phyloP scores from a whole-genome alignment of 1,284 basidiomycete genomes.

The Microbotryum lychnidis-dioicae region DNA sequence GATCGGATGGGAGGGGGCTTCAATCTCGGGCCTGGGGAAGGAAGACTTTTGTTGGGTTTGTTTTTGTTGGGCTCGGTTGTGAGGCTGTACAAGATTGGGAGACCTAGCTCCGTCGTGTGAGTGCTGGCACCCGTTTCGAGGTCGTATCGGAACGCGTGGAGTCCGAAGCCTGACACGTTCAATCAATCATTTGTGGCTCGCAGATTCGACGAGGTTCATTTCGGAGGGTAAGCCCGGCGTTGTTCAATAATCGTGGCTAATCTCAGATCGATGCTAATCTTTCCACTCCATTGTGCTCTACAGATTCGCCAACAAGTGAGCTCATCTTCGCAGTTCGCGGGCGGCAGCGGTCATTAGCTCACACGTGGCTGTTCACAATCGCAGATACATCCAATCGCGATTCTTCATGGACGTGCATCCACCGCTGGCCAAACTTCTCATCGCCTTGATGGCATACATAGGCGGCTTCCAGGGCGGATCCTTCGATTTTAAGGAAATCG shows the following conservation, averaged over 20 bases:
- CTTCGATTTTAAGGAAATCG: slow-evolving; percentile 96
- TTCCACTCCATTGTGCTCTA: not conserved
- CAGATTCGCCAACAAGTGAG: slow-evolving; percentile 30
- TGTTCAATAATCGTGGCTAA: not conserved
- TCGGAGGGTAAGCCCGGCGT: slow-evolving; percentile 59
- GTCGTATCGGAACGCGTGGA: not conserved
- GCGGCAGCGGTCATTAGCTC: not conserved
- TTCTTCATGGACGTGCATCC: slow-evolving; percentile 97
- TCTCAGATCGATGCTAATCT: not conserved
- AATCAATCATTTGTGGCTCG: slow-evolving; percentile 5
- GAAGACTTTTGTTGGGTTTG: slow-evolving; percentile 39
- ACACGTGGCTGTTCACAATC: slow-evolving; percentile 49
- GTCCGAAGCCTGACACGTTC: slow-evolving; percentile 2
- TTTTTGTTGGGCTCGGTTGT: slow-evolving; percentile 61
- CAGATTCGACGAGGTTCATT: slow-evolving; percentile 95
- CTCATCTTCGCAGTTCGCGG: not conserved
- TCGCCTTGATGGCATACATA: slow-evolving; percentile 79
- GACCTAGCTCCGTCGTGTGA: slow-evolving; percentile 81
- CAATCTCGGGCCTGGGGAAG: slow-evolving; percentile 21
- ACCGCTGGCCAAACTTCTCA: slow-evolving; percentile 88
- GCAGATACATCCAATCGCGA: slow-evolving; percentile 75
- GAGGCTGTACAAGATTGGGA: slow-evolving; percentile 66
- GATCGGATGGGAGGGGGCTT: slow-evolving; percentile 22
- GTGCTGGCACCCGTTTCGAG: slow-evolving; percentile 38
- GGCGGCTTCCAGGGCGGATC: slow-evolving; percentile 78